These are phyloP conservation scores for Botryotinia convoluta DNA, from an alignment of 2,329 filamentous ascomycete species.

Conservation along the genomic window DNA sequence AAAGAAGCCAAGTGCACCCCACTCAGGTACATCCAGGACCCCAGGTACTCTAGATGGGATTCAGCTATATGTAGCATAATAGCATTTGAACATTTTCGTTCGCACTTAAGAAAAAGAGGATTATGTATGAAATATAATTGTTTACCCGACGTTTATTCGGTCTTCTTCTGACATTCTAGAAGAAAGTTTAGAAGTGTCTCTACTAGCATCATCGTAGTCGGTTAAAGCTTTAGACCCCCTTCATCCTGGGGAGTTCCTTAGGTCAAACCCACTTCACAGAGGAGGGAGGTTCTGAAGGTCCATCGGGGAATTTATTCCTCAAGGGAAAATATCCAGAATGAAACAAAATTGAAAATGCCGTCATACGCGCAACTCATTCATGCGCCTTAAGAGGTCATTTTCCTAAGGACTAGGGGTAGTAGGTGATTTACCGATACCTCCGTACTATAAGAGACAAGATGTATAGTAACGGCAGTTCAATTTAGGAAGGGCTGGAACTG, in stretches of 20 bases:
- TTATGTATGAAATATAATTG: not conserved
- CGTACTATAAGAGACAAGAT: not conserved
- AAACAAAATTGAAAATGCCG: constrained; percentile 24
- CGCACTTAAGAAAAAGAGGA: not conserved
- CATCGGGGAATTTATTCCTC: not conserved
- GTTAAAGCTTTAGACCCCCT: not conserved
- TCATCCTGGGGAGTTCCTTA: constrained; percentile 11
- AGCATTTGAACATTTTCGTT: not conserved
- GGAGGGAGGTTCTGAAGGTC: not conserved
- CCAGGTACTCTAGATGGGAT: constrained; percentile 9
- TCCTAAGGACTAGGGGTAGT: not conserved
- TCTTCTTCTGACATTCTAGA: constrained; percentile 8
- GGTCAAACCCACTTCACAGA: constrained; percentile 6
- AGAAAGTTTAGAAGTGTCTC: not conserved
- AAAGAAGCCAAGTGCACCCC: constrained; percentile 2
- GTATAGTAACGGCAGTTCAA: constrained; percentile 8
- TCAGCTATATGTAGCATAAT: not conserved
- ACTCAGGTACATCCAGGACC: constrained; percentile 12
- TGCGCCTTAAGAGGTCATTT: constrained; percentile 21
- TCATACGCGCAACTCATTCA: constrained; percentile 31
- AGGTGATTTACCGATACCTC: not conserved
- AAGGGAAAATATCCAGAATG: not conserved
- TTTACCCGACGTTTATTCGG: constrained; percentile 1
- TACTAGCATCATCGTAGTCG: constrained; percentile 7
- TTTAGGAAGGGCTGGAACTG: constrained; percentile 10